Evolutionary conservation across 2,329 filamentous ascomycete genomes (phyloP).

Genomic region (Ceratocystiopsis brevicomis): DNA sequence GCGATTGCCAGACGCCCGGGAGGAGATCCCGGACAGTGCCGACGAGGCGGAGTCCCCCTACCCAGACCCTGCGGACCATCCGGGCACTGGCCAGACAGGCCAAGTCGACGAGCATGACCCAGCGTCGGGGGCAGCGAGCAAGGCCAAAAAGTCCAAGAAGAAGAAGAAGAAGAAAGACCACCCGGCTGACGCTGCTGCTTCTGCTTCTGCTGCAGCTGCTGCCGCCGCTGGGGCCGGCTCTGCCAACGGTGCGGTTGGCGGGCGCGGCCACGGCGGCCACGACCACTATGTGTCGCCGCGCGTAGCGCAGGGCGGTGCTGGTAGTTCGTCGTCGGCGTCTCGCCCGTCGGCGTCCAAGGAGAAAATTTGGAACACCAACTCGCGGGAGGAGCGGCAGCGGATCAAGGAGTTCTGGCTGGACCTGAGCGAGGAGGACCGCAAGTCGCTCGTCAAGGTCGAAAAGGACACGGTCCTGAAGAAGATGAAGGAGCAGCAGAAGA

Average conservation of each 20-base stretch:
- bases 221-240: conserved; percentile 11
- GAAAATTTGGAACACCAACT: conserved; percentile 95
- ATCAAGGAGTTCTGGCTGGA: conserved; percentile 98
- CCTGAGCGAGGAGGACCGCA: conserved; percentile 81
- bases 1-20: too few species aligned
- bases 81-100: conserved; percentile 6
- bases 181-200: not conserved
- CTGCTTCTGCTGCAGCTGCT: not conserved
- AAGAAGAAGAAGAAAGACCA: conserved; percentile 32
- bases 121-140: conserved; percentile 20
- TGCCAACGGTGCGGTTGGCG: conserved; percentile 3
- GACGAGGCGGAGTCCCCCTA: too few species aligned
- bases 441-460: conserved; percentile 90
- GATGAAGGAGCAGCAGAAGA: conserved; percentile 99
- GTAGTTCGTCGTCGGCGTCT: not conserved
- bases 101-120: conserved; percentile 21
- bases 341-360: conserved; percentile 40
- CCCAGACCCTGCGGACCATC: too few species aligned
- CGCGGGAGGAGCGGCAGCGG: conserved; percentile 81
- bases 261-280: conserved; percentile 4
- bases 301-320: too few species aligned
- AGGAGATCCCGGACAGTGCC: too few species aligned
- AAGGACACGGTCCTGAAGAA: conserved; percentile 96
- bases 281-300: too few species aligned
- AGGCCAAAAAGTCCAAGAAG: conserved; percentile 45